These are phyloP conservation scores for Dactylella cylindrospora DNA, from an alignment of 2,329 filamentous ascomycete species.

Conservation along the genomic window DNA sequence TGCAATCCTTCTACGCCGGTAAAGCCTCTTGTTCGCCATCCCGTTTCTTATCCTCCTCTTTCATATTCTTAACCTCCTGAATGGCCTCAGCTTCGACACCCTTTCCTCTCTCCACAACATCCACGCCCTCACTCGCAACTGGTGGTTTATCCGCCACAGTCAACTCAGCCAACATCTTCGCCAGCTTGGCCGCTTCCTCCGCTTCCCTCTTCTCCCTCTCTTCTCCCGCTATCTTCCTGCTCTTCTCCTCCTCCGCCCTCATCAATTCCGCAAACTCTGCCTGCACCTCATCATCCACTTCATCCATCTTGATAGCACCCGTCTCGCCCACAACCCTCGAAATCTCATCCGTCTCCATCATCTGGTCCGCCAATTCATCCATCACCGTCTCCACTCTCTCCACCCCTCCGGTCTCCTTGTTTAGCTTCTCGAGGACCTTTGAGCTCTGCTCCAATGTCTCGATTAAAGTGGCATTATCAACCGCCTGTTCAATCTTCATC, in stretches of 20 bases:
- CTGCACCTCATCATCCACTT: slow-evolving; percentile 83
- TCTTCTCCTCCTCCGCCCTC: slow-evolving; percentile 60
- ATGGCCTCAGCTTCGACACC: slow-evolving; percentile 48
- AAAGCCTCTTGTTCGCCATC: slow-evolving; percentile 48
- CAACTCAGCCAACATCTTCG: slow-evolving; percentile 51
- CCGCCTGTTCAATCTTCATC: slow-evolving; percentile 78
- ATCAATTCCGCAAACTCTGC: slow-evolving; percentile 81
- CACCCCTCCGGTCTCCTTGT: slow-evolving; percentile 73
- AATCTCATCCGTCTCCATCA: slow-evolving; percentile 79
- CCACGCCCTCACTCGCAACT: slow-evolving; percentile 10
- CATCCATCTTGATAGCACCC: slow-evolving; percentile 50
- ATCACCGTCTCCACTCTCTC: slow-evolving; percentile 75
- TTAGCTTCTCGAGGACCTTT: slow-evolving; percentile 70
- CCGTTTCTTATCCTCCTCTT: slow-evolving; percentile 20
- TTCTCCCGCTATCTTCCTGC: slow-evolving; percentile 50
- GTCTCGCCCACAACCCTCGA: slow-evolving; percentile 71
- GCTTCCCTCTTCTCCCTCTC: slow-evolving; percentile 55
- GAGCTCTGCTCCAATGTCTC: slow-evolving; percentile 78
- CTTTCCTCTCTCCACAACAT: slow-evolving; percentile 49
- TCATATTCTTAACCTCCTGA: slow-evolving; percentile 21
- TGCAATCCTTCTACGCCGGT: slow-evolving; percentile 8
- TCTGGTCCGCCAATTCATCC: slow-evolving; percentile 74
- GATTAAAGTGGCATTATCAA: slow-evolving; percentile 80
- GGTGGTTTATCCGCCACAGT: slow-evolving; percentile 19
- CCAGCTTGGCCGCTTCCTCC: slow-evolving; percentile 54